phyloP scores from a whole-genome alignment of 1,139 yeast species.

The Casaregolazyma lundiana region DNA sequence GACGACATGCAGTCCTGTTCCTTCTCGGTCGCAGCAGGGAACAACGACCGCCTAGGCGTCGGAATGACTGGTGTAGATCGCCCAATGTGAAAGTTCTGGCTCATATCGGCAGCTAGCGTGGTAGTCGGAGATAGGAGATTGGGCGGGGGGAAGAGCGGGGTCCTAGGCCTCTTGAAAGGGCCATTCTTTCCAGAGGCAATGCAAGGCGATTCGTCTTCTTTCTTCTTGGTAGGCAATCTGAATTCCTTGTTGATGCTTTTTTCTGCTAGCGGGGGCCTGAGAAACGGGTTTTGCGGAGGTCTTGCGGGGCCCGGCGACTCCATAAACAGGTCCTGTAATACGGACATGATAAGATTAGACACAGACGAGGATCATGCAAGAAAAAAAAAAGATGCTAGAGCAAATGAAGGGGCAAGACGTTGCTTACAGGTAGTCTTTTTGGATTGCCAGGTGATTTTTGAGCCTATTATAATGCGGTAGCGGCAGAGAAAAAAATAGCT shows the following conservation, averaged over 20 bases:
- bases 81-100: constrained; percentile 44
- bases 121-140: constrained; percentile 36
- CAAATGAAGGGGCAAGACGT: not conserved
- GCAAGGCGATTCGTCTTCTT: constrained; percentile 8
- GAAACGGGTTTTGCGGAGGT: constrained; percentile 4
- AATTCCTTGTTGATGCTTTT: not conserved
- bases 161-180: constrained; percentile 1
- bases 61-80: constrained; percentile 28
- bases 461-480: not conserved
- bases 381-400: not conserved
- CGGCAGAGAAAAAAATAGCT: not conserved
- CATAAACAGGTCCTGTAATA: constrained; percentile 8
- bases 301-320: constrained; percentile 2
- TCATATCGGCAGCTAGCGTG: constrained; percentile 44
- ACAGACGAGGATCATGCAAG: not conserved
- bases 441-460: no score
- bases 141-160: constrained; percentile 16
- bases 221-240: not conserved
- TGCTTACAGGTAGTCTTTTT: no score
- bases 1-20: constrained; percentile 5
- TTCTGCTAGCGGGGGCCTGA: constrained; percentile 9
- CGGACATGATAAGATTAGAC: constrained; percentile 1
- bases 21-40: constrained; percentile 16
- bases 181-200: not conserved
- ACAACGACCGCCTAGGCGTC: constrained; percentile 34